phyloP scores from a whole-genome alignment of 2,329 filamentous ascomycete genomes.

The Ilyonectria robusta region DNA sequence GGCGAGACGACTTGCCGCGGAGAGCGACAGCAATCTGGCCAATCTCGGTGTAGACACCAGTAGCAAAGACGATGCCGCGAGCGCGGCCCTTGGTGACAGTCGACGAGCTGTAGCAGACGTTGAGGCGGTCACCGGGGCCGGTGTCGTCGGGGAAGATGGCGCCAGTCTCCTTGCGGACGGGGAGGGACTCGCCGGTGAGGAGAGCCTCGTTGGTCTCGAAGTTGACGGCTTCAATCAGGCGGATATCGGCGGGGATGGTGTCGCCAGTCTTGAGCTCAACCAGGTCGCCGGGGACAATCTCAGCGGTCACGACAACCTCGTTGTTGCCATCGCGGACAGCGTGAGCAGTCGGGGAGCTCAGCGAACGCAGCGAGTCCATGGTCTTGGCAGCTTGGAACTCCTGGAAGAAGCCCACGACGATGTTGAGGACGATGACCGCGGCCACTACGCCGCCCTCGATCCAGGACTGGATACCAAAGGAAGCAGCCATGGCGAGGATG shows the following conservation, averaged over 20 bases:
- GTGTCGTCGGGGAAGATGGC: slow-evolving; percentile 59
- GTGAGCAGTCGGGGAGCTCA: slow-evolving; percentile 60
- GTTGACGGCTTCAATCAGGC: slow-evolving; percentile 72
- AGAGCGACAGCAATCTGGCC: slow-evolving; percentile 70
- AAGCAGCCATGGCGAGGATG: slow-evolving; percentile 70
- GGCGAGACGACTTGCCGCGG: slow-evolving; percentile 53
- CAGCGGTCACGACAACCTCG: slow-evolving; percentile 55
- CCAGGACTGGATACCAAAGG: slow-evolving; percentile 70
- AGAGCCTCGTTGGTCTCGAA: slow-evolving; percentile 78
- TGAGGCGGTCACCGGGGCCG: slow-evolving; percentile 70
- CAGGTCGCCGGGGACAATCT: slow-evolving; percentile 71
- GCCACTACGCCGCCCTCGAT: slow-evolving; percentile 73
- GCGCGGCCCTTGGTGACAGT: slow-evolving; percentile 74
- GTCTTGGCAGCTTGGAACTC: slow-evolving; percentile 65
- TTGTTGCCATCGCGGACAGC: slow-evolving; percentile 59
- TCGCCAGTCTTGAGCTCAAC: slow-evolving; percentile 69
- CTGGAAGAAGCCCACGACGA: slow-evolving; percentile 65
- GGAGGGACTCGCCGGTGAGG: slow-evolving; percentile 75
- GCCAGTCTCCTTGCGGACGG: slow-evolving; percentile 67
- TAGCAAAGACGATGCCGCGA: slow-evolving; percentile 72
- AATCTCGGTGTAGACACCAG: slow-evolving; percentile 73
- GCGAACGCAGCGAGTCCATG: slow-evolving; percentile 62
- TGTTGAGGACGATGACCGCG: slow-evolving; percentile 71
- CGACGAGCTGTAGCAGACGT: slow-evolving; percentile 74
- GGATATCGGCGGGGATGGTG: slow-evolving; percentile 73